Conservation (phyloP, 179 eudicot genomes). For the Beta corolliflora region DNA sequence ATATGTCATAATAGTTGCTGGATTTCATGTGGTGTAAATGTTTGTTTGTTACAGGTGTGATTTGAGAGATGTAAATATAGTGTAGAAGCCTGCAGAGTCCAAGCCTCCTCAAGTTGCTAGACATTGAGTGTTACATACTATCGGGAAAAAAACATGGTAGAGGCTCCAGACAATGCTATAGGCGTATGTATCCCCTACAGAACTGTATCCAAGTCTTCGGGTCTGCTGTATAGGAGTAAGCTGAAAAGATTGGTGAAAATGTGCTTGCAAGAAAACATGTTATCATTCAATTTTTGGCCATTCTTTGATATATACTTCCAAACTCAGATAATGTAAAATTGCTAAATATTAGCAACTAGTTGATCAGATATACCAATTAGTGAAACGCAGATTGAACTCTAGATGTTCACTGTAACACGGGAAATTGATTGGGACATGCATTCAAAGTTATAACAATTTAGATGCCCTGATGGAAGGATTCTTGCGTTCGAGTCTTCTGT, state of each 20-base stretch:
- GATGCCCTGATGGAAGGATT: too few species aligned
- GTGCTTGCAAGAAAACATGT: background rate
- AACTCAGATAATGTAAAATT: constrained; percentile 16
- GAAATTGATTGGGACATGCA: background rate
- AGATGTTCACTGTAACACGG: background rate
- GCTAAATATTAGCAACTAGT: background rate
- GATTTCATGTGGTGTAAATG: constrained; percentile 1
- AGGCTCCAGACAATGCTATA: constrained; percentile 8
- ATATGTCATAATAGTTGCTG: background rate
- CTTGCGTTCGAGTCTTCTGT: too few species aligned
- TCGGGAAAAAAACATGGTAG: background rate
- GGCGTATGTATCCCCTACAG: background rate
- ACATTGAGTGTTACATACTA: background rate
- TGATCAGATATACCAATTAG: background rate
- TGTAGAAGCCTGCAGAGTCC: constrained; percentile 8
- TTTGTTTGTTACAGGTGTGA: constrained; percentile 37
- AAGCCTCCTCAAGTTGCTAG: background rate
- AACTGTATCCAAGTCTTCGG: background rate
- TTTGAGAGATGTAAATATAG: constrained; percentile 10
- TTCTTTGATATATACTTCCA: constrained; percentile 2
- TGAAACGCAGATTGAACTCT: background rate
- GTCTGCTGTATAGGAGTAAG: constrained; percentile 14
- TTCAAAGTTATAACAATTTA: background rate
- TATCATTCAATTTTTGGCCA: constrained; percentile 2
- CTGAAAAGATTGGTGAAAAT: background rate